Evolutionary conservation across 176 grass and related monocot species (phyloP).

Genomic region (Miscanthus lutarioriparius): DNA sequence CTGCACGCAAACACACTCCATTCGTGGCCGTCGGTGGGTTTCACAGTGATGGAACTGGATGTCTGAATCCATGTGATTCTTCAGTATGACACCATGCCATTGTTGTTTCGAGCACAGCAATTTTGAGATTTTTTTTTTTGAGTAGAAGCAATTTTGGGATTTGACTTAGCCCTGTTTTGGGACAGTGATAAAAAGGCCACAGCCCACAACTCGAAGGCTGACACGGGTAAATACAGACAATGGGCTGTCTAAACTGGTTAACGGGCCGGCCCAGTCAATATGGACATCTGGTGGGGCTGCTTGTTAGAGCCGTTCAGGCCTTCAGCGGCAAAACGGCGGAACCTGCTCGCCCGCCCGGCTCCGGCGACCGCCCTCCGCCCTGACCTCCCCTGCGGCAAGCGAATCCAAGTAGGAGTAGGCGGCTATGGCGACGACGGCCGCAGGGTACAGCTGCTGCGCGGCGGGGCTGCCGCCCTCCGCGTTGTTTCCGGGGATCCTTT

Average conservation of each 20-base stretch:
- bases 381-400: neutral
- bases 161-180: neutral
- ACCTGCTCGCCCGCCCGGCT: no score
- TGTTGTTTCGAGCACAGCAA: neutral
- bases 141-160: neutral
- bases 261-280: neutral
- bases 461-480: neutral
- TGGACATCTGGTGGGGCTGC: neutral
- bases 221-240: neutral
- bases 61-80: slow-evolving; percentile 18
- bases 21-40: neutral
- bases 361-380: neutral
- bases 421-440: no score
- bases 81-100: neutral
- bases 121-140: no score
- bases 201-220: neutral
- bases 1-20: neutral
- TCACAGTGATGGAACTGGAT: slow-evolving; percentile 3
- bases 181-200: neutral
- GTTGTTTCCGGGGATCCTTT: neutral
- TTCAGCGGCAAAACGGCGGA: neutral
- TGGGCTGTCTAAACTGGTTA: neutral
- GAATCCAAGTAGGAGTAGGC: no score
- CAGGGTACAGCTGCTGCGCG: no score
- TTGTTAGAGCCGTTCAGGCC: neutral